phyloP scores from a whole-genome alignment of 495 filamentous ascomycete genomes.

The Recurvomyces mirabilis region DNA sequence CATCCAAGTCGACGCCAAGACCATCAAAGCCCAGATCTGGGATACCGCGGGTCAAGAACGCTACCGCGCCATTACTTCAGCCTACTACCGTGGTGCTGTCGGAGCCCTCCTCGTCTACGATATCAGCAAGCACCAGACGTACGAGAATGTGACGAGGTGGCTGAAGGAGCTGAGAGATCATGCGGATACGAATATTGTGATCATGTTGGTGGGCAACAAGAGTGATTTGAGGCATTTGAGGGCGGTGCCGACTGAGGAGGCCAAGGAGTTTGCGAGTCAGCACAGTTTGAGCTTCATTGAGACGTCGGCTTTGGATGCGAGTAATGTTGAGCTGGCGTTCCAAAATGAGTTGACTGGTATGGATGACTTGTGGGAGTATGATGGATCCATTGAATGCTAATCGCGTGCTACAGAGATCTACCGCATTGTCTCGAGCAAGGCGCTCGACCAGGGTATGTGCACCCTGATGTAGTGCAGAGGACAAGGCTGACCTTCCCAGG shows the following conservation, averaged over 20 bases:
- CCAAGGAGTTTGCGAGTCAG: conserved; percentile 96
- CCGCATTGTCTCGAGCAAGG: conserved; percentile 97
- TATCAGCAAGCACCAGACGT: conserved; percentile 98
- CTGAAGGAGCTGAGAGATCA: conserved; percentile 97
- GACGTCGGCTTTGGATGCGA: conserved; percentile 96
- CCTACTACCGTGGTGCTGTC: conserved; percentile 96
- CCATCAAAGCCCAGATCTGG: conserved; percentile 99
- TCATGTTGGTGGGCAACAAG: conserved; percentile 99
- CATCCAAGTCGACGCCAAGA: conserved; percentile 98
- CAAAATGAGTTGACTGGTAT: conserved; percentile 97
- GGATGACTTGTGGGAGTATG: conserved; percentile 18
- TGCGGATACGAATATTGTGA: conserved; percentile 98
- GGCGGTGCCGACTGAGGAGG: conserved; percentile 96
- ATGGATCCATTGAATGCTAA: background rate
- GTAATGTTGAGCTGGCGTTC: conserved; percentile 98
- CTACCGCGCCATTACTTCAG: conserved; percentile 97
- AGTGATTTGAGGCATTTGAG: conserved; percentile 98
- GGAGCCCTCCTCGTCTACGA: conserved; percentile 98
- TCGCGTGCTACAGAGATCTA: conserved; percentile 71
- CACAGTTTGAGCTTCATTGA: conserved; percentile 97
- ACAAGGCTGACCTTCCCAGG: too few relatives aligned
- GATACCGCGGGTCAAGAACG: conserved; percentile 98
- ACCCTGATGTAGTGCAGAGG: too few relatives aligned
- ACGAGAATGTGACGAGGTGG: conserved; percentile 98
- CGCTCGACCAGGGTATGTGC: conserved; percentile 77